Conservation (phyloP, 2,329 filamentous ascomycete species). For the Myriosclerotinia duriaeana region DNA sequence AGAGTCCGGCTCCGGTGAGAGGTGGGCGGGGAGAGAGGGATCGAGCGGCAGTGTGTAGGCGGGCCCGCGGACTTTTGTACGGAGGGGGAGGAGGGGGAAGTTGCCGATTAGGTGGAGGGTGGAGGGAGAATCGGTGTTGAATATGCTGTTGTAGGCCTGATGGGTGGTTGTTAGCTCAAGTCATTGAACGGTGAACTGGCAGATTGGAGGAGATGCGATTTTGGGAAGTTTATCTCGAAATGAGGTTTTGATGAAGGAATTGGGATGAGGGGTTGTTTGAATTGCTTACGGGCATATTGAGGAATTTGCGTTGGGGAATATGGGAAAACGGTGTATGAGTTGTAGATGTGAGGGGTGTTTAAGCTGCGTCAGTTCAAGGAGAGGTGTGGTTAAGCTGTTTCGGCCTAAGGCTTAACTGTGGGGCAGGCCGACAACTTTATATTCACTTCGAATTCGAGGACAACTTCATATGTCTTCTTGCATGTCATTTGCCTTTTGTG, state of each 20-base stretch:
- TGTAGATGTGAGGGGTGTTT: conserved; percentile 11
- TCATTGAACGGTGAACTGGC: background rate
- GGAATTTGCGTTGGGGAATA: background rate
- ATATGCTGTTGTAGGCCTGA: conserved; percentile 97
- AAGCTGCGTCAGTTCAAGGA: conserved; percentile 21
- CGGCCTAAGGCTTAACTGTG: conserved; percentile 13
- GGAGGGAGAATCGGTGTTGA: conserved; percentile 74
- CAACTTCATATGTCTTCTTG: background rate
- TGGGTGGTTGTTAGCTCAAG: conserved; percentile 10
- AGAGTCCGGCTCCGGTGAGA: conserved; percentile 73
- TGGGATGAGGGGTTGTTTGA: background rate
- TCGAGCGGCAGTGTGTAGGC: conserved; percentile 77
- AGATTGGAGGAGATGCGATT: background rate
- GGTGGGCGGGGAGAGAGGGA: conserved; percentile 45
- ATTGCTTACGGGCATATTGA: conserved; percentile 18
- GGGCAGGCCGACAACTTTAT: conserved; percentile 6
- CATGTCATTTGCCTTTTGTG: background rate
- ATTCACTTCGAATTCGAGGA: background rate
- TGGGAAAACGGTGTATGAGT: conserved; percentile 5
- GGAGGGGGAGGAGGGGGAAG: conserved; percentile 90
- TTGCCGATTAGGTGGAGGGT: conserved; percentile 66
- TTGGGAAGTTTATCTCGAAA: background rate
- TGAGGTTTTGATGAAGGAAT: background rate
- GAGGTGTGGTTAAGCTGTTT: conserved; percentile 18
- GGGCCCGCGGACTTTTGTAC: conserved; percentile 92